Base-by-base conservation (phyloP, 257 asterid species). In the Lavandula angustifolia region DNA sequence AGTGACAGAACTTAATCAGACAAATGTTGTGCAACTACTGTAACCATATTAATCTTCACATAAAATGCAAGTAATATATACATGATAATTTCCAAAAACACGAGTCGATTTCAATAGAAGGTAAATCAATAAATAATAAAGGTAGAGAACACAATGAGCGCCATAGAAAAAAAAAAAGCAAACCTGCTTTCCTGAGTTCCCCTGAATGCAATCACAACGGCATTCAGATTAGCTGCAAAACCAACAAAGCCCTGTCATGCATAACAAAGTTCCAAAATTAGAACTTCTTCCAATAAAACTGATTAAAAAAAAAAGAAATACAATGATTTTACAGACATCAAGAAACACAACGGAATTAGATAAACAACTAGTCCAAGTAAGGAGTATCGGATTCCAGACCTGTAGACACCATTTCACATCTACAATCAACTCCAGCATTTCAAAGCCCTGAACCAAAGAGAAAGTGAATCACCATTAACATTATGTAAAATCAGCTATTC, bases 101-200 rank as follows among this genome's bases (percentile, higher is more conserved):
- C 63, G 46, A 42, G 63, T 57, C 22, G 43, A 44, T 50, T 66
- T 73, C 60, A 66, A 69, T 13, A 18, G 10, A 16, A 43, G 60
- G 44, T 32, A 66, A 44, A 42, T 50, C 14, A 71, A 48, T 22
- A 16, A 46, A 50, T 16, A 31, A 47, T 4, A 9, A 41, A 70
- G 68, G 75, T 1, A 53, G 60, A 71, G 47, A 62, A 69, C 52
- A 29, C 60, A 73, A 46, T 22, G 54, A 70, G 42, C 66, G 62
- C 49, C 53, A 66, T 31, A 43, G 53, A 73, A 22, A 22, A 22
- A 22, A 22, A 22, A 14, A 63, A 35, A 58, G 51, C 66, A 62
- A 73, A 90, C 99, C 98, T 90, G 79, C 44, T 70, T 68, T 81
- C 98, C 73, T 90, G 98, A 54, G 99, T 94, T 72, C 99, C 99